Percentiles rank a stretch among this genome's conserved stretches.
These are phyloP conservation scores for Periconia digitata DNA, from an alignment of 2,329 filamentous ascomycete species.

Conservation along the genomic window DNA sequence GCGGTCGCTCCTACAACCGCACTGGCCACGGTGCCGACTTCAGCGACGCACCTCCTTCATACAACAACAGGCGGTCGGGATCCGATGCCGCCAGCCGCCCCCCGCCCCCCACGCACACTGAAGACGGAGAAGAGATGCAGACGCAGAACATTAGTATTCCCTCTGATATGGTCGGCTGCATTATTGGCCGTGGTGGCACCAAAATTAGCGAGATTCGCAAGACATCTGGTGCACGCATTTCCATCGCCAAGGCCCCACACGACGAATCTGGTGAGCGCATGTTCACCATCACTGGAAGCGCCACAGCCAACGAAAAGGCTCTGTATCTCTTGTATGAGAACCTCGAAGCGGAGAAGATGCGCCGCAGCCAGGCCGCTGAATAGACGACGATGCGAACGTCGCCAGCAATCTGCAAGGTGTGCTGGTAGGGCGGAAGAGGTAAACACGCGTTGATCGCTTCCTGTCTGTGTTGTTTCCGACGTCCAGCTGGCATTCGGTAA, in stretches of 20 bases:
- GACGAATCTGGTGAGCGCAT: conserved; percentile 98
- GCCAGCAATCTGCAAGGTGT: conserved; percentile 2
- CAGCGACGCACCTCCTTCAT: conserved; percentile 73
- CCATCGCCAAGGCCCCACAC: conserved; percentile 94
- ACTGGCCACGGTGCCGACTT: conserved; percentile 98
- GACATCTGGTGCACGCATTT: conserved; percentile 93
- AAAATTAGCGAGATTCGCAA: conserved; percentile 99
- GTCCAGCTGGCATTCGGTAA: conserved; percentile 5
- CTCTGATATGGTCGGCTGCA: conserved; percentile 99
- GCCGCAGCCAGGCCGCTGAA: conserved; percentile 73
- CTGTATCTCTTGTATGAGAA: conserved; percentile 98
- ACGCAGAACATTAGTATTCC: conserved; percentile 99
- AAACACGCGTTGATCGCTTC: conserved; percentile 9
- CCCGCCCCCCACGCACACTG: conserved; percentile 79
- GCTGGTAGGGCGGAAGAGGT: conserved; percentile 2
- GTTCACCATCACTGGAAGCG: conserved; percentile 98
- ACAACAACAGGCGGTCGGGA: conserved; percentile 77
- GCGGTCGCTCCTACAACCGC: conserved; percentile 73
- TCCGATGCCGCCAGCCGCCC: conserved; percentile 79
- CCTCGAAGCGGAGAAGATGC: conserved; percentile 98
- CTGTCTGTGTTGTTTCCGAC: conserved; percentile 4
- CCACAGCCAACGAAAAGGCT: conserved; percentile 91
- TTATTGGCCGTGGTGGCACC: conserved; percentile 90
- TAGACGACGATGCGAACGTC: conserved; percentile 27
- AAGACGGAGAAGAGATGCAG: conserved; percentile 96